Conservation (phyloP, 2,329 filamentous ascomycete genomes). For the Nemania bipapillata region DNA sequence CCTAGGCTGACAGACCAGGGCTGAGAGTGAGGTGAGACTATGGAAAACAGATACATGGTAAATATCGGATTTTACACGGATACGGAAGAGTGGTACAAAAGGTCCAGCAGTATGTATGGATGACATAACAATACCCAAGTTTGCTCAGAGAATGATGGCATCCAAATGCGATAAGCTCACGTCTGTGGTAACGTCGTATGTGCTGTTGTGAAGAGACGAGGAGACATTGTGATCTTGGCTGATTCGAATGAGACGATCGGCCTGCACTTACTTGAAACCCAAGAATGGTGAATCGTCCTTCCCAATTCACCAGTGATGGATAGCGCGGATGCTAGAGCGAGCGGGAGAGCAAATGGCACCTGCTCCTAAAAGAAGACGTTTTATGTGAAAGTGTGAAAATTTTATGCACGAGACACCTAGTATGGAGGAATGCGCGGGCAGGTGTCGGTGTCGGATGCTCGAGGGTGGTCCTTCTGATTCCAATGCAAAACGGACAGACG, state of each 20-base stretch:
- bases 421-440: not conserved
- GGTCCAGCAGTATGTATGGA: conserved; percentile 11
- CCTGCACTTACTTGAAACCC: conserved; percentile 32
- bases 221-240: conserved; percentile 24
- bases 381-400: not conserved
- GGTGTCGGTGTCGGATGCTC: conserved; percentile 1
- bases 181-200: conserved; percentile 22
- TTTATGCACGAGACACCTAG: not conserved
- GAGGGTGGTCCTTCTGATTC: conserved; percentile 6
- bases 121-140: conserved; percentile 5
- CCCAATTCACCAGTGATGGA: not conserved
- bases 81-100: conserved; percentile 12
- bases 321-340: not conserved
- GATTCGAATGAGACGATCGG: conserved; percentile 27
- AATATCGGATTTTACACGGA: conserved; percentile 40
- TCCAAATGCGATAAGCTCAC: conserved; percentile 20
- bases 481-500: conserved; percentile 14
- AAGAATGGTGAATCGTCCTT: not conserved
- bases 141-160: not conserved
- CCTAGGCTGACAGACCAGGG: conserved; percentile 38
- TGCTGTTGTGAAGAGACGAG: conserved; percentile 29
- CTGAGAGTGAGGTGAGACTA: conserved; percentile 34
- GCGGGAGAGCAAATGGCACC: too few species aligned
- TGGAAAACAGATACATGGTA: conserved; percentile 41
- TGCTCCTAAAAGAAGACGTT: not conserved